phyloP scores from a whole-genome alignment of 129 eudicot species.

The Flaveria robusta region DNA sequence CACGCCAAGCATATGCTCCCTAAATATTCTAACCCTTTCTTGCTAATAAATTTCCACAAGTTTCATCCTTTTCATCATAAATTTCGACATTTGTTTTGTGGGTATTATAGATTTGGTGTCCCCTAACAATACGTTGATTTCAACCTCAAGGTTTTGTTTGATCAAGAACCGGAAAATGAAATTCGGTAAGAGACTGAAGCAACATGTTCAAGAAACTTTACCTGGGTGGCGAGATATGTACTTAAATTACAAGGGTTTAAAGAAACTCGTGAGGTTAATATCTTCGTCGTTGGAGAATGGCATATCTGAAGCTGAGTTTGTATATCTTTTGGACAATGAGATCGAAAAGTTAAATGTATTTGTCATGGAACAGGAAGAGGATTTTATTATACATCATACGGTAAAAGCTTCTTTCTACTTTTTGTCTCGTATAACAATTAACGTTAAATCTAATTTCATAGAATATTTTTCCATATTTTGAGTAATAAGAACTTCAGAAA shows the following conservation, averaged over 20 bases:
- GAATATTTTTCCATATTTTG: not conserved
- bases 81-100: constrained; percentile 12
- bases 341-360: constrained; percentile 79
- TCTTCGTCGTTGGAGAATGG: constrained; percentile 52
- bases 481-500: not conserved
- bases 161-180: constrained; percentile 46
- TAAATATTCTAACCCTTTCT: constrained; percentile 58
- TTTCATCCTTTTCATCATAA: constrained; percentile 1
- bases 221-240: constrained; percentile 84
- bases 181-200: constrained; percentile 82
- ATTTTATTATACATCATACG: constrained; percentile 82
- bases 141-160: not conserved
- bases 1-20: constrained; percentile 88
- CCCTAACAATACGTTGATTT: not conserved
- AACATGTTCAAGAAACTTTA: constrained; percentile 69
- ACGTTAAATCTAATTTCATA: not conserved
- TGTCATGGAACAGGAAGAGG: constrained; percentile 91
- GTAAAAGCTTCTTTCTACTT: constrained; percentile 23
- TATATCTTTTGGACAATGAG: constrained; percentile 68
- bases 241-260: constrained; percentile 72
- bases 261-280: constrained; percentile 60
- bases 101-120: constrained; percentile 24
- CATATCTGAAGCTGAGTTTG: constrained; percentile 61
- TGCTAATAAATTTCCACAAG: constrained; percentile 39
- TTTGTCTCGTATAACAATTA: not conserved